Conservation (phyloP, 495 filamentous ascomycete genomes). For the Daldinia grandis region DNA sequence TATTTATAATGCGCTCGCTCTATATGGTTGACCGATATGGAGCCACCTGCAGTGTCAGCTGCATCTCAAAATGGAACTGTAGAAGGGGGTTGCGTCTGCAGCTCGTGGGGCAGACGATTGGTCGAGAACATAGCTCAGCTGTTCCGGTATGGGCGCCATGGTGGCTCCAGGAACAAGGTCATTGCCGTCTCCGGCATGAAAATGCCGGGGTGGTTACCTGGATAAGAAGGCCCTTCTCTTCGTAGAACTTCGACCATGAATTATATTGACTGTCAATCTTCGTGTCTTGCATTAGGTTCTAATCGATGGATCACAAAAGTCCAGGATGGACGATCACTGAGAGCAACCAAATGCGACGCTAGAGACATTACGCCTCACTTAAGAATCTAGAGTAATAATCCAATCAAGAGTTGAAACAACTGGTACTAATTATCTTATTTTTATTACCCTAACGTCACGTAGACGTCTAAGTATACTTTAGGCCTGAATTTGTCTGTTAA, state of each 20-base stretch:
- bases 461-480: background rate
- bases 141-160: background rate
- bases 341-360: background rate
- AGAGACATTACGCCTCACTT: conserved; percentile 3
- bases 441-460: background rate
- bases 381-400: background rate
- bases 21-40: conserved; percentile 24
- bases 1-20: conserved; percentile 34
- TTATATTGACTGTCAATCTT: background rate
- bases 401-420: background rate
- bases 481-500: background rate
- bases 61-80: conserved; percentile 14
- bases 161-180: conserved; percentile 14
- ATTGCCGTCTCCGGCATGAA: conserved; percentile 12
- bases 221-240: conserved; percentile 26
- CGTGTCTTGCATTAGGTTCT: conserved; percentile 3
- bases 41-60: conserved; percentile 27
- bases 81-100: conserved; percentile 17
- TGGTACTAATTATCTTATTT: background rate
- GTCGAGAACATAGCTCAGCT: conserved; percentile 17
- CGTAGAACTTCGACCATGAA: background rate
- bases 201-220: conserved; percentile 16
- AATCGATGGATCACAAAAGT: background rate
- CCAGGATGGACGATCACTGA: background rate
- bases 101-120: conserved; percentile 39